A percentile compares a stretch with the other conserved stretches of the same genome.
Evolutionary conservation across 148 eudicot species (phyloP).

Genomic region (Drosera capensis): DNA sequence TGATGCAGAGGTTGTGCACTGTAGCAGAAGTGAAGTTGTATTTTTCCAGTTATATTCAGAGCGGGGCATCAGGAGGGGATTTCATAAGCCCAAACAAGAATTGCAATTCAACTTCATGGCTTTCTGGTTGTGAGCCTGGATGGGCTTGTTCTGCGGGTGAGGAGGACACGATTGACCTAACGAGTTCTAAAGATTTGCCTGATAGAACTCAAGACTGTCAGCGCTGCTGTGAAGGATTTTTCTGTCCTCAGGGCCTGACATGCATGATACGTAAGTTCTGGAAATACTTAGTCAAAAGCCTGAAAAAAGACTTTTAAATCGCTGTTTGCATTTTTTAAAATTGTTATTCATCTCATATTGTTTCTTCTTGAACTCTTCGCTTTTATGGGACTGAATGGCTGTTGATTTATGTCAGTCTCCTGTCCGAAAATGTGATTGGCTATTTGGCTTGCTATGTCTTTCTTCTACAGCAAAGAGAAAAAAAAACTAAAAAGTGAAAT

Average conservation of each 20-base stretch:
- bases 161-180: constrained; percentile 29
- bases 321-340: too few species aligned
- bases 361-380: too few species aligned
- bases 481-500: too few species aligned
- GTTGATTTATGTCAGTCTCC: too few species aligned
- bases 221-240: constrained; percentile 81
- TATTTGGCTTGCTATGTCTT: too few species aligned
- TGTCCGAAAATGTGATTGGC: too few species aligned
- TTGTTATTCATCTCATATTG: too few species aligned
- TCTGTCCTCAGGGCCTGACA: constrained; percentile 70
- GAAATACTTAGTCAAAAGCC: neutral
- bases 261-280: constrained; percentile 82
- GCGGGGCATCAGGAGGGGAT: constrained; percentile 14
- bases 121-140: constrained; percentile 87
- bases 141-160: constrained; percentile 62
- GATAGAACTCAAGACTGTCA: constrained; percentile 41
- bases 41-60: constrained; percentile 25
- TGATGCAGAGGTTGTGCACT: constrained; percentile 51
- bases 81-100: constrained; percentile 43
- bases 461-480: too few species aligned
- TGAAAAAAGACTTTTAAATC: too few species aligned
- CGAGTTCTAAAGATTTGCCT: constrained; percentile 33
- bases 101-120: constrained; percentile 65
- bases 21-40: constrained; percentile 53
- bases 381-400: too few species aligned